Evolutionary conservation across 2,329 filamentous ascomycete genomes (phyloP).

Genomic region (Colletotrichum plurivorum): DNA sequence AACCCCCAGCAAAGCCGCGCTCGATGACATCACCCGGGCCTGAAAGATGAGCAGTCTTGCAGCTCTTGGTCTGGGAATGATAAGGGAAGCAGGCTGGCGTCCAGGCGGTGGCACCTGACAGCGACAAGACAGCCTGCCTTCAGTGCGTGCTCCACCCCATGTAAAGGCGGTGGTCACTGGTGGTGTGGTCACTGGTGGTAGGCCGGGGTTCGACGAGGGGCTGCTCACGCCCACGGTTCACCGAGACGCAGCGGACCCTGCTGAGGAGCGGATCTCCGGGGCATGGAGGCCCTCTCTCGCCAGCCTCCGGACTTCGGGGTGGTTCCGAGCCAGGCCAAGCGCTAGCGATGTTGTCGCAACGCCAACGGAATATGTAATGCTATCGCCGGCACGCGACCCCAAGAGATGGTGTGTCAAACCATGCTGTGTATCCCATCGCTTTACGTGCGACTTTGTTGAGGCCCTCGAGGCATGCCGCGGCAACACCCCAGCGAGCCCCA

Average conservation of each 20-base stretch:
- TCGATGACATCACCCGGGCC: constrained; percentile 28
- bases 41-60: background rate
- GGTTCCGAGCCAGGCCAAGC: constrained; percentile 31
- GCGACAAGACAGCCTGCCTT: constrained; percentile 18
- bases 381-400: constrained; percentile 22
- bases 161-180: background rate
- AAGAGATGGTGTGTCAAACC: constrained; percentile 33
- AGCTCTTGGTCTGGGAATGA: background rate
- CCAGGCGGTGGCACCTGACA: constrained; percentile 5
- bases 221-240: constrained; percentile 20
- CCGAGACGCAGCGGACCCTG: constrained; percentile 32
- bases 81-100: constrained; percentile 5
- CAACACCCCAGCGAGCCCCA: constrained; percentile 1
- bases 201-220: constrained; percentile 26
- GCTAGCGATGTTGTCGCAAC: constrained; percentile 30
- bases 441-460: constrained; percentile 23
- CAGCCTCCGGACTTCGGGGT: constrained; percentile 38
- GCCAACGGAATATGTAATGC: constrained; percentile 31
- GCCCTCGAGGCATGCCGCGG: constrained; percentile 17
- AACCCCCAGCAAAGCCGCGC: background rate
- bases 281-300: constrained; percentile 26
- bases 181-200: background rate
- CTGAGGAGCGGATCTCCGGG: constrained; percentile 36
- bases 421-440: constrained; percentile 29
- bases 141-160: constrained; percentile 24